Conservation (phyloP, 129 eudicot species). For the Daucus carota region DH1_v3.0 NC_030384.2:48294001-48294500, state of each 20-base stretch:
- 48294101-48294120: constrained; percentile 25
- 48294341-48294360: background rate
- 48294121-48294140: constrained; percentile 30
- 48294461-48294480: too few relatives aligned
- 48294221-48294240: background rate
- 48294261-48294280: background rate
- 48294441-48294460: too few relatives aligned
- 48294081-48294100: constrained; percentile 55
- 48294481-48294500: too few relatives aligned
- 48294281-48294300: background rate
- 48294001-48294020: constrained; percentile 86
- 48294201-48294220: background rate
- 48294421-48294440: background rate
- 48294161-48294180: background rate
- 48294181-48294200: background rate
- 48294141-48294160: background rate
- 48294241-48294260: background rate
- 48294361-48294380: too few relatives aligned
- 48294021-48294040: constrained; percentile 84
- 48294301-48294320: background rate
- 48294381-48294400: background rate
- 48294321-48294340: background rate
- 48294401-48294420: background rate
- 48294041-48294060: constrained; percentile 80
- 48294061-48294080: constrained; percentile 89